These are phyloP conservation scores for Solanum stenotomum DNA, from an alignment of 257 asterid species.

Conservation along the genomic window DNA sequence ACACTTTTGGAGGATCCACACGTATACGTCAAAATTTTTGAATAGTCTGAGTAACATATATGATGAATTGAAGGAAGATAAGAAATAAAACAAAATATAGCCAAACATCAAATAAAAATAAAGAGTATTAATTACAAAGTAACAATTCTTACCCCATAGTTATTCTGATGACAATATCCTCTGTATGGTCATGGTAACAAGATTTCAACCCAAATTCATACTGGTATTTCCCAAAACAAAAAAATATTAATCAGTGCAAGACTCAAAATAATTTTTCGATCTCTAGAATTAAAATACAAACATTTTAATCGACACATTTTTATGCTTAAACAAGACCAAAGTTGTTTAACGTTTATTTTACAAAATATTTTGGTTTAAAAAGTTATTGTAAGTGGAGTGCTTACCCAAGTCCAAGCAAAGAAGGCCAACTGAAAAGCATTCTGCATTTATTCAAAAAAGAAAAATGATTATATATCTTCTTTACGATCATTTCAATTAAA, in stretches of 20 bases:
- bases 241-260: neutral
- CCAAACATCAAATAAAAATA: neutral
- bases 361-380: neutral
- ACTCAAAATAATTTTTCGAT: neutral
- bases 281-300: neutral
- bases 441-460: conserved; percentile 25
- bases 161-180: conserved; percentile 67
- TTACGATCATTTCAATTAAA: neutral
- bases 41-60: neutral
- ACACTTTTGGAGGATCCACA: neutral
- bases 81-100: neutral
- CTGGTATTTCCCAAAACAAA: conserved; percentile 17
- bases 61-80: neutral
- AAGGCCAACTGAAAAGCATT: conserved; percentile 94
- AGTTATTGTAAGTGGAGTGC: neutral
- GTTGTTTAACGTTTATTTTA: neutral
- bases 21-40: neutral
- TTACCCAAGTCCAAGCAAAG: conserved; percentile 92
- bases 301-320: neutral
- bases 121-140: neutral
- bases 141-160: conserved; percentile 64
- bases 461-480: neutral
- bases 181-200: conserved; percentile 71
- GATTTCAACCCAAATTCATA: conserved; percentile 68
- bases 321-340: neutral